Evolutionary conservation across 345 rosid species (phyloP), one percentile per base, ranked within the genome.

Genomic region (Bretschneidera sinensis): DNA sequence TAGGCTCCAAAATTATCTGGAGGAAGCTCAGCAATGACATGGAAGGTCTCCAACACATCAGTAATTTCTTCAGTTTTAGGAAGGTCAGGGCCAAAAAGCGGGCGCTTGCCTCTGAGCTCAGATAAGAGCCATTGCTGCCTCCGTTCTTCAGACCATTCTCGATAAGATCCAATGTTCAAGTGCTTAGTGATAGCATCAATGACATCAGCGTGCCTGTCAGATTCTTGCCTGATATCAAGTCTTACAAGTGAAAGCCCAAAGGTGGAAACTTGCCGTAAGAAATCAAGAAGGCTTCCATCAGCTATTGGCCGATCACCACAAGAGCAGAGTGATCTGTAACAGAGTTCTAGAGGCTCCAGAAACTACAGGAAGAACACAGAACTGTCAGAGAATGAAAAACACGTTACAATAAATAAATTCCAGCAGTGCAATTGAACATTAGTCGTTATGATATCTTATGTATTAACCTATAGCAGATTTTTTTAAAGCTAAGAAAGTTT

Each of bases 231-330:
- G 24, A 95, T 91, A 71, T 95, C 99, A 54, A 95, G 95, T 64
- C 89, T 78, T 48, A 95, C 99, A 39, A 95, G 83, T 48, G 97
- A 86, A 57, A 95, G 92, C 19, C 99, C 99, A 60, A 95, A 95
- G 49, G 96, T 95, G 4, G 99, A 95, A 28, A 88, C 97, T 84
- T 95, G 99, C 69, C 99, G 79, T 72, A 91, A 66, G 83, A 91
- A 91, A 80, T 95, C 99, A 31, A 95, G 97, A 69, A 95, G 97
- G 79, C 96, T 90, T 57, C 99, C 99, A 67, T 95, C 99, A 57
- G 99, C 99, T 65, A 95, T 91, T 59, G 97, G 54, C 43, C 81
- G 88, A 75, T 95, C 99, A 67, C 99, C 99, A 22, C 94, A 86
- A 23, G 83, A 67, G 61, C 95, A 95, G 15, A 91, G 94, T 6